phyloP scores from a whole-genome alignment of 2,329 filamentous ascomycete species.

The Botrytis pseudocinerea region DNA sequence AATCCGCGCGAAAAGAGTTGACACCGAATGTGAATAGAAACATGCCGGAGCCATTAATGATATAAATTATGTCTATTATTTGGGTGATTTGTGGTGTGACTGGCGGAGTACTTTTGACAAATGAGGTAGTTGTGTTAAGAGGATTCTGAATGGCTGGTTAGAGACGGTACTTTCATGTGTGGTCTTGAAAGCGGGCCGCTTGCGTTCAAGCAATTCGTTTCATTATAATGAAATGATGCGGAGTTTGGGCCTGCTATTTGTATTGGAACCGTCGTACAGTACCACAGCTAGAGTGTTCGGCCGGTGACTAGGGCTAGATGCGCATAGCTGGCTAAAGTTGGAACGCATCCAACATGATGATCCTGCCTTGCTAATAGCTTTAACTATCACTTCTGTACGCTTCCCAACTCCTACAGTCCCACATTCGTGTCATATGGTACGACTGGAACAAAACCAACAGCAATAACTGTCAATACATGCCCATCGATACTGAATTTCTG shows the following conservation, averaged over 20 bases:
- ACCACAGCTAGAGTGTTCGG: slow-evolving; percentile 59
- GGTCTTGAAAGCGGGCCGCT: background rate
- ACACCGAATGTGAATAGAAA: slow-evolving; percentile 56
- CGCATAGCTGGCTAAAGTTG: slow-evolving; percentile 50
- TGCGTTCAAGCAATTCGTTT: background rate
- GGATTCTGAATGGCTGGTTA: background rate
- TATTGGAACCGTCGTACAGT: slow-evolving; percentile 63
- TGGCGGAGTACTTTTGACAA: slow-evolving; percentile 42
- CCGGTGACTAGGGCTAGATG: slow-evolving; percentile 49
- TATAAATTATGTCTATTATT: slow-evolving; percentile 44
- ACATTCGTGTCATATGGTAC: slow-evolving; percentile 58
- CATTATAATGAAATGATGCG: slow-evolving; percentile 35
- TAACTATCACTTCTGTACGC: slow-evolving; percentile 46
- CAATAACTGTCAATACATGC: slow-evolving; percentile 63
- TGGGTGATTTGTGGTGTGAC: slow-evolving; percentile 40
- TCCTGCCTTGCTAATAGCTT: slow-evolving; percentile 45
- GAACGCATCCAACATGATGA: slow-evolving; percentile 56
- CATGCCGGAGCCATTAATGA: slow-evolving; percentile 52
- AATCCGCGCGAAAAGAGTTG: slow-evolving; percentile 52
- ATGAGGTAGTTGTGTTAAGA: slow-evolving; percentile 42
- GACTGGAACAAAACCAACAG: slow-evolving; percentile 67
- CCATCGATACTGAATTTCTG: slow-evolving; percentile 71
- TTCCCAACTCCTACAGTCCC: slow-evolving; percentile 44
- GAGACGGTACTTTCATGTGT: background rate
- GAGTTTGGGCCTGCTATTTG: slow-evolving; percentile 50